A percentile compares a stretch with the other conserved stretches of the same genome.
These are phyloP conservation scores for Xylaria longipes DNA, from an alignment of 495 filamentous ascomycete species.

Conservation along the genomic window DNA sequence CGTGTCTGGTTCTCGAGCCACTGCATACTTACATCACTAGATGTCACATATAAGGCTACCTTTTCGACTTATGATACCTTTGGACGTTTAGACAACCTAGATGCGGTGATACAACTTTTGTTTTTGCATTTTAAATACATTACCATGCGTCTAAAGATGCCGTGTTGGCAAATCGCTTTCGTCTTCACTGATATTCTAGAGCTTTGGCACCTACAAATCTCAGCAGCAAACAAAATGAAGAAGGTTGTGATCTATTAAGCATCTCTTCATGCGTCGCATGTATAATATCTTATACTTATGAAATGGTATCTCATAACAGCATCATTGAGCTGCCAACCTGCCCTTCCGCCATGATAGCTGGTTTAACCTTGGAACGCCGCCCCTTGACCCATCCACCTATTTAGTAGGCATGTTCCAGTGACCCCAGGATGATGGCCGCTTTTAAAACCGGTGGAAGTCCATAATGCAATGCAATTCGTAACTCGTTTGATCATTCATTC, in stretches of 20 bases:
- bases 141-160: background rate
- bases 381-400: constrained; percentile 1
- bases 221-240: background rate
- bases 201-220: background rate
- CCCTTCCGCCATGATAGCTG: constrained; percentile 3
- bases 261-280: background rate
- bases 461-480: constrained; percentile 27
- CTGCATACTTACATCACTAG: background rate
- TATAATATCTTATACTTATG: constrained; percentile 10
- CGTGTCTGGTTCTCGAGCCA: background rate
- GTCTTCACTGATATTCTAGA: background rate
- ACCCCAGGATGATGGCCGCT: constrained; percentile 1
- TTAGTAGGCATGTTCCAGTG: constrained; percentile 5
- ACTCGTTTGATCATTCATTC: constrained; percentile 25
- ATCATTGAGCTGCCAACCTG: background rate
- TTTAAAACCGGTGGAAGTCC: background rate
- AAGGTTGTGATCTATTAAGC: background rate
- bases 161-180: background rate
- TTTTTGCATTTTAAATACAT: background rate
- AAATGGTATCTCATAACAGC: constrained; percentile 27
- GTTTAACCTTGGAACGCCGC: constrained; percentile 26
- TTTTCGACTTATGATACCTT: background rate
- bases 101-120: background rate
- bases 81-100: background rate
- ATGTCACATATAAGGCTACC: background rate